Conservation (phyloP, 768 basidiomycete genomes). For the Termitomyces sp. region DNA sequence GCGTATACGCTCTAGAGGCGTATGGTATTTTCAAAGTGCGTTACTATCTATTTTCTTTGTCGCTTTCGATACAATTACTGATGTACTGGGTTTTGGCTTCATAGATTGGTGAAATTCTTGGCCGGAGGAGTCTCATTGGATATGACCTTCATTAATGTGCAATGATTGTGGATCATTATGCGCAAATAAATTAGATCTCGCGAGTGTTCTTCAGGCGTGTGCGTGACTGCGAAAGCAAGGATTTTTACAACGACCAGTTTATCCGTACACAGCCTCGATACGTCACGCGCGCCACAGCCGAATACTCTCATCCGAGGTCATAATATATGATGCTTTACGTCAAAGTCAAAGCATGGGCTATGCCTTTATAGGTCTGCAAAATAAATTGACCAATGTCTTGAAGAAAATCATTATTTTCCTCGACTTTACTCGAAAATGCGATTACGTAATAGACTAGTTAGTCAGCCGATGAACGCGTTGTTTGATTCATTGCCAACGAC, state of each 20-base stretch:
- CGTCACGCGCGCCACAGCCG: background rate
- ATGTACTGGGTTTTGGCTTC: background rate
- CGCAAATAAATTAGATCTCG: constrained; percentile 7
- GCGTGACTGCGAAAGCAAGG: background rate
- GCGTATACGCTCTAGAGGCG: constrained; percentile 77
- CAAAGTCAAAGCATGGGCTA: background rate
- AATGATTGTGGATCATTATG: constrained; percentile 2
- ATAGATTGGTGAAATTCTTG: constrained; percentile 85
- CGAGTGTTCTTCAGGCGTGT: background rate
- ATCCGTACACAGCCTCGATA: background rate
- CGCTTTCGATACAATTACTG: background rate
- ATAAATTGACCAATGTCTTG: background rate
- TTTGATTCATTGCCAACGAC: constrained; percentile 5
- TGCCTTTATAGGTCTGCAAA: background rate
- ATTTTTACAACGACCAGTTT: background rate
- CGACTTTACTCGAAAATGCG: background rate
- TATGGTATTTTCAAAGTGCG: constrained; percentile 84
- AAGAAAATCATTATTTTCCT: background rate
- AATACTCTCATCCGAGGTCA: no score
- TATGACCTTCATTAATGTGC: constrained; percentile 55
- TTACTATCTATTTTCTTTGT: background rate
- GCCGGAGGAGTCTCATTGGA: constrained; percentile 73
- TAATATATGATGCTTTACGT: background rate
- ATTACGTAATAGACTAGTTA: constrained; percentile 4
- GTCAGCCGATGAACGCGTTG: background rate